Evolutionary conservation across 2,329 filamentous ascomycete species (phyloP).

Genomic region (Penicillium sp.): DNA sequence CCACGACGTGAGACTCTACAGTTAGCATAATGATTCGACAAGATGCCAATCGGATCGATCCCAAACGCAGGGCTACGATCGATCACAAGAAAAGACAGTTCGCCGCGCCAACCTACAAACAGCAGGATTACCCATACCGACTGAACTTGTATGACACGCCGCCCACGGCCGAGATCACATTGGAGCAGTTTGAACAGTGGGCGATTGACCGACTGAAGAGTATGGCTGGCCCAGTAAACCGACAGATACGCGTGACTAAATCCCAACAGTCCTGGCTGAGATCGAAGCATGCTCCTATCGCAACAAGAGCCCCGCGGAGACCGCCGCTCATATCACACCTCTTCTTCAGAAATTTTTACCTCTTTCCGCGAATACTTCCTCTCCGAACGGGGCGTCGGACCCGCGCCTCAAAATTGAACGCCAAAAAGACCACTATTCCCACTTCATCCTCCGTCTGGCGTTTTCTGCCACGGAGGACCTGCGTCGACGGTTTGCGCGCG

Average conservation of each 20-base stretch:
- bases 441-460: constrained; percentile 91
- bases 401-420: constrained; percentile 61
- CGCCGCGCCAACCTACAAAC: constrained; percentile 66
- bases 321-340: constrained; percentile 72
- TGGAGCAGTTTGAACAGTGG: constrained; percentile 99
- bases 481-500: constrained; percentile 73
- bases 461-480: constrained; percentile 90
- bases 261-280: constrained; percentile 35
- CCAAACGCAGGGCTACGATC: constrained; percentile 70
- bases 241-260: constrained; percentile 2
- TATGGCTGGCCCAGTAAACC: constrained; percentile 35
- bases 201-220: constrained; percentile 84
- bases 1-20: not conserved
- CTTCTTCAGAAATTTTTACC: constrained; percentile 83
- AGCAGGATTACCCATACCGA: constrained; percentile 72
- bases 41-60: constrained; percentile 41
- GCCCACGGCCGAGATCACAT: constrained; percentile 86
- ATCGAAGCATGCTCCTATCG: constrained; percentile 92
- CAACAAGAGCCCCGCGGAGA: constrained; percentile 79
- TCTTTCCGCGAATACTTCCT: constrained; percentile 67
- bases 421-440: constrained; percentile 93
- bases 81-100: constrained; percentile 86
- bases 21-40: constrained; percentile 39
- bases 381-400: constrained; percentile 47
- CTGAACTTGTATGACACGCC: constrained; percentile 88